These are phyloP conservation scores for Oidiodendron maius DNA, from an alignment of 495 filamentous ascomycete genomes.

Conservation along the genomic window DNA sequence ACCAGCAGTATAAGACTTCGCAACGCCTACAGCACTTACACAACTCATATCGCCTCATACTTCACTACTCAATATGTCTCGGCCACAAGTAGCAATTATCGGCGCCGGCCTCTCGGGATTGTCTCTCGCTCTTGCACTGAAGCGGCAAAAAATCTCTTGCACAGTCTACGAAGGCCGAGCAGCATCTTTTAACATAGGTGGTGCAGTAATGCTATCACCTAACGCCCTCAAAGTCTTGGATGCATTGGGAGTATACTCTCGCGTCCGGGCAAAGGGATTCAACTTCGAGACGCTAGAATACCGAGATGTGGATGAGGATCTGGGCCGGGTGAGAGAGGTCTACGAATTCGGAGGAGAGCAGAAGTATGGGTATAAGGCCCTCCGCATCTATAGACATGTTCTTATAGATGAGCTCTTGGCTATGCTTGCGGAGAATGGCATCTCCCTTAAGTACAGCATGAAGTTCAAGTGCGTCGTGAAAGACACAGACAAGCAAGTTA, in stretches of 20 bases:
- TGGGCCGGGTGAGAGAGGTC: slow-evolving; percentile 3
- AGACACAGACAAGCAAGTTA: slow-evolving; percentile 10
- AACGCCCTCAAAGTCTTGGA: slow-evolving; percentile 45
- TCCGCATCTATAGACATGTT: slow-evolving; percentile 12
- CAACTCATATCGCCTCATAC: too few relatives aligned
- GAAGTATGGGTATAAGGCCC: slow-evolving; percentile 10
- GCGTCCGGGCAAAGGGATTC: slow-evolving; percentile 9
- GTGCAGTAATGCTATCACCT: slow-evolving; percentile 45
- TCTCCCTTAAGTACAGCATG: slow-evolving; percentile 8
- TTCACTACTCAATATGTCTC: neutral
- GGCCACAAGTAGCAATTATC: slow-evolving; percentile 15
- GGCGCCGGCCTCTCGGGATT: slow-evolving; percentile 21
- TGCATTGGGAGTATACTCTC: slow-evolving; percentile 30
- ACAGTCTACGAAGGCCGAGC: slow-evolving; percentile 37
- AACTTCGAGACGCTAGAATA: slow-evolving; percentile 15
- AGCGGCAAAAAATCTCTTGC: slow-evolving; percentile 29
- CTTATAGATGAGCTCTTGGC: slow-evolving; percentile 8
- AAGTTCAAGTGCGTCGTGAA: slow-evolving; percentile 6
- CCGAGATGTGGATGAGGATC: slow-evolving; percentile 2
- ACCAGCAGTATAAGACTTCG: too few relatives aligned
- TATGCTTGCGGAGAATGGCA: slow-evolving; percentile 4
- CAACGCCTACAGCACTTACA: too few relatives aligned
- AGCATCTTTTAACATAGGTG: slow-evolving; percentile 31
- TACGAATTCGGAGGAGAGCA: slow-evolving; percentile 12
- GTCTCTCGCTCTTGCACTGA: slow-evolving; percentile 33